Percentiles rank a stretch among this genome's conserved stretches.
These are phyloP conservation scores for Pichia sp. DNA, from an alignment of 1,139 yeast genomes.

Conservation along the genomic window DNA sequence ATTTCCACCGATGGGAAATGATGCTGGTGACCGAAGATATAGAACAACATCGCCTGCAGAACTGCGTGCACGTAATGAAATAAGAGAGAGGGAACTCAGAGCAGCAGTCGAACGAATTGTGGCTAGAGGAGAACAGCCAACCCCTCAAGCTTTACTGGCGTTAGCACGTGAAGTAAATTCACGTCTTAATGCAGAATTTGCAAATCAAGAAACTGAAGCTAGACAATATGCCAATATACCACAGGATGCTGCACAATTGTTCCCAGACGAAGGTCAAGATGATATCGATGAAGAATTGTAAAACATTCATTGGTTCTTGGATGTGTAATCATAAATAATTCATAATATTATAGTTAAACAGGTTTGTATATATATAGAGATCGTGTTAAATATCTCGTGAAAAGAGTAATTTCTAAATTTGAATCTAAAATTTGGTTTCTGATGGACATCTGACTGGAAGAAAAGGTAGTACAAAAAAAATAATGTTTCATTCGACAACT, in stretches of 20 bases:
- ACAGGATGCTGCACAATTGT: slow-evolving; percentile 5
- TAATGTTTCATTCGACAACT: too few relatives aligned
- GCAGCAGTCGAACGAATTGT: neutral
- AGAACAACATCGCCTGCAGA: neutral
- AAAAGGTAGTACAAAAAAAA: too few relatives aligned
- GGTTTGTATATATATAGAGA: neutral
- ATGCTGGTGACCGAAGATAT: neutral
- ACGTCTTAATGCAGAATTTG: neutral
- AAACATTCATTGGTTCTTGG: neutral
- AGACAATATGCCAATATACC: slow-evolving; percentile 16
- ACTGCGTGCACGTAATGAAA: neutral
- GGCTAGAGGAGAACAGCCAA: neutral
- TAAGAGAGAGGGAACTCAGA: neutral
- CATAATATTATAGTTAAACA: too few relatives aligned
- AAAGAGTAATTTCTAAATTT: too few relatives aligned
- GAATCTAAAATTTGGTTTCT: too few relatives aligned
- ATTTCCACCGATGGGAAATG: too few relatives aligned
- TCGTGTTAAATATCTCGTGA: neutral
- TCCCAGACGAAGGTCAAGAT: slow-evolving; percentile 1
- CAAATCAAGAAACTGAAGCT: slow-evolving; percentile 5
- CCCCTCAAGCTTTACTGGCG: neutral
- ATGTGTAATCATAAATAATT: too few relatives aligned
- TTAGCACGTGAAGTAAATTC: neutral
- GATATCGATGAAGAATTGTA: slow-evolving; percentile 5
- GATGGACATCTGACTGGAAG: too few relatives aligned